Conservation (phyloP, 257 asterid species). For the Rauvolfia tetraphylla region DNA sequence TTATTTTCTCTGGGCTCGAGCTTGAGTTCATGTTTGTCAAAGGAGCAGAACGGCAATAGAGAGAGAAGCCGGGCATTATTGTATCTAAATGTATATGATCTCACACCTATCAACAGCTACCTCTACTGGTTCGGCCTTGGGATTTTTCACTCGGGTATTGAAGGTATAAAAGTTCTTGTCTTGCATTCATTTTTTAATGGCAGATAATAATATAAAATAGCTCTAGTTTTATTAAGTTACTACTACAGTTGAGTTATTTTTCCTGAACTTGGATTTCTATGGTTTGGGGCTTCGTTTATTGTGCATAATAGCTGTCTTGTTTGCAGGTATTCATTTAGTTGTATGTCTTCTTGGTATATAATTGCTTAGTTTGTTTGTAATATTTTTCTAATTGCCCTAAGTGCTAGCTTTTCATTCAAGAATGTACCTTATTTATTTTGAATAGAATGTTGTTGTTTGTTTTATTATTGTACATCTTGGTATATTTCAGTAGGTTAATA, state of each 20-base stretch:
- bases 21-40: conserved; percentile 47
- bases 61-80: conserved; percentile 50
- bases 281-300: background rate
- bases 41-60: conserved; percentile 35
- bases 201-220: background rate
- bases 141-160: conserved; percentile 83
- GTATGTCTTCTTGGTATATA: background rate
- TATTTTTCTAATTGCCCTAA: background rate
- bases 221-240: background rate
- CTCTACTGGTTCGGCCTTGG: conserved; percentile 87
- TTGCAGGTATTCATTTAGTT: background rate
- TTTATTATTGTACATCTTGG: background rate
- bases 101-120: conserved; percentile 72
- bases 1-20: conserved; percentile 59
- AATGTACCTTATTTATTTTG: background rate
- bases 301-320: background rate
- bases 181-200: background rate
- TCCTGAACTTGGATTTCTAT: background rate
- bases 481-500: background rate
- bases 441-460: background rate
- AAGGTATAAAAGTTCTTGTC: conserved; percentile 44
- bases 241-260: background rate
- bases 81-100: conserved; percentile 78
- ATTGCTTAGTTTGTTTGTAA: background rate
- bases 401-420: background rate